These are phyloP conservation scores for Terfezia claveryi DNA, from an alignment of 495 filamentous ascomycete genomes.

Conservation along the genomic window DNA sequence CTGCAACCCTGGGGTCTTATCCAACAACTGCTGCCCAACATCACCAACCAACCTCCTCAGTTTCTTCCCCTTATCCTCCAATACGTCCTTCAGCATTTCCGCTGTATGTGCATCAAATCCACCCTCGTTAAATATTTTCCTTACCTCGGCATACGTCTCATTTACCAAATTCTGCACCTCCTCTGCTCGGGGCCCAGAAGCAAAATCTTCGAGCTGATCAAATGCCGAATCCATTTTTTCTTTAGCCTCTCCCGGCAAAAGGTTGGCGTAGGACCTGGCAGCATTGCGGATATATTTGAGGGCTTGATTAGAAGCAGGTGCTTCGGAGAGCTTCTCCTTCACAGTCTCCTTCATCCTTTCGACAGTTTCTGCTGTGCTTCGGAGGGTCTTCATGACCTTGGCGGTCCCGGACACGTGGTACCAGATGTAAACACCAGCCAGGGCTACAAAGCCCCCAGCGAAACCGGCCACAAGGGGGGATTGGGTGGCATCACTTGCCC, in stretches of 20 bases:
- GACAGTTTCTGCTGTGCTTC: background rate
- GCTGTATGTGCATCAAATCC: constrained; percentile 28
- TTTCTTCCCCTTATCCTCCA: constrained; percentile 30
- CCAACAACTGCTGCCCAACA: constrained; percentile 33
- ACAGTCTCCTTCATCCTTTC: background rate
- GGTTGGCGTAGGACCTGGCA: constrained; percentile 29
- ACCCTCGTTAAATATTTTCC: constrained; percentile 25
- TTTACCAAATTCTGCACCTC: constrained; percentile 40
- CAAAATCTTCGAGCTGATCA: constrained; percentile 36
- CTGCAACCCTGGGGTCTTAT: constrained; percentile 44
- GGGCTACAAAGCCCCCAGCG: background rate
- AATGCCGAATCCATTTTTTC: constrained; percentile 28
- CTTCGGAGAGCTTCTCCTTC: background rate
- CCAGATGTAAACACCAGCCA: constrained; percentile 1
- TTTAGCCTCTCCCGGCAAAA: constrained; percentile 36
- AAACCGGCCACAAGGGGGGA: background rate
- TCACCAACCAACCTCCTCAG: constrained; percentile 33
- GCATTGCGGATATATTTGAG: constrained; percentile 1
- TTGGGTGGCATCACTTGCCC: background rate
- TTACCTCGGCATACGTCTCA: constrained; percentile 37
- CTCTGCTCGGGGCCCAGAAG: constrained; percentile 31
- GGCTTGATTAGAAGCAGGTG: background rate
- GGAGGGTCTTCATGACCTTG: constrained; percentile 2
- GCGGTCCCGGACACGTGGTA: constrained; percentile 4
- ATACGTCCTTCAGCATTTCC: constrained; percentile 28